phyloP scores from a whole-genome alignment of 176 grass and related monocot genomes.

The Carex myosuroides region DNA sequence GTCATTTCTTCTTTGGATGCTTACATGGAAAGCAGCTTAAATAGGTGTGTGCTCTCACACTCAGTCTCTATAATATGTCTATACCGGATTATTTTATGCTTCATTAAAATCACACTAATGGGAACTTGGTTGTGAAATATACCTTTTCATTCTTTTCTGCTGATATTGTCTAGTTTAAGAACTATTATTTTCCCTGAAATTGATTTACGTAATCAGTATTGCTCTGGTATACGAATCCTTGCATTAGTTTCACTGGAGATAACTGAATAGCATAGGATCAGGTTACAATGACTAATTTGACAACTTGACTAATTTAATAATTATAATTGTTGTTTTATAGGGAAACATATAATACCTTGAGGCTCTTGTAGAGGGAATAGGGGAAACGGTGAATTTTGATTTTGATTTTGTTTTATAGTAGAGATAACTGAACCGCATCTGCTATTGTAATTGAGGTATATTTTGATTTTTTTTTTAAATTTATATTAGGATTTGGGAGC shows the following conservation, averaged over 20 bases:
- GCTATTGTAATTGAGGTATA: too few species aligned
- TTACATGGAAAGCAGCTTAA: conserved; percentile 73
- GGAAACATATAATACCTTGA: too few species aligned
- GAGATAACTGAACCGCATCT: too few species aligned
- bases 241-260: too few species aligned
- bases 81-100: neutral
- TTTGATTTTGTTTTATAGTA: too few species aligned
- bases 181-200: neutral
- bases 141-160: neutral
- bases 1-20: conserved; percentile 90
- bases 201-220: neutral
- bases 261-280: neutral
- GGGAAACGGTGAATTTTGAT: too few species aligned
- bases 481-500: too few species aligned
- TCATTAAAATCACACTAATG: neutral
- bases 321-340: too few species aligned
- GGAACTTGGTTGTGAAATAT: neutral
- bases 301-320: too few species aligned
- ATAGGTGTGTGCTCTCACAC: conserved; percentile 42
- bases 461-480: too few species aligned
- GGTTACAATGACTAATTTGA: too few species aligned
- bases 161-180: neutral
- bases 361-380: too few species aligned
- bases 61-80: neutral
- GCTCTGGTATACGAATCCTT: neutral